phyloP scores from a whole-genome alignment of 1,284 basidiomycete genomes.

The Peniophora sp. region DNA sequence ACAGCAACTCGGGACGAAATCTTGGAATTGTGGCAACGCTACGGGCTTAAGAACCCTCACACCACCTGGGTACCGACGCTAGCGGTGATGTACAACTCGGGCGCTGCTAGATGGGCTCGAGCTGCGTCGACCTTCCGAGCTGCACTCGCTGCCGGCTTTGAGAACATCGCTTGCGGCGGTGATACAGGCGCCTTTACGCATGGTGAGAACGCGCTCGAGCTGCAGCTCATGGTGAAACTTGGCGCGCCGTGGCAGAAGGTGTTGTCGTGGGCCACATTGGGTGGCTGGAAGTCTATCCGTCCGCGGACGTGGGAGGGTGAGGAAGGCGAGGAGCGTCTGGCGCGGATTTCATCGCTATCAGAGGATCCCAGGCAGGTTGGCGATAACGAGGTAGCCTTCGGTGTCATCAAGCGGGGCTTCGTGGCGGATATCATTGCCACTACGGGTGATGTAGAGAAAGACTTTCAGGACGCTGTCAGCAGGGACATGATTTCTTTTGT shows the following conservation, averaged over 20 bases:
- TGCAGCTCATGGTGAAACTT: constrained; percentile 50
- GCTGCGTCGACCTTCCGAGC: constrained; percentile 33
- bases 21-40: constrained; percentile 19
- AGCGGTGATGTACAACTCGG: constrained; percentile 34
- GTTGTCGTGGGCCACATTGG: constrained; percentile 51
- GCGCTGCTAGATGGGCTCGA: constrained; percentile 28
- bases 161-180: constrained; percentile 51
- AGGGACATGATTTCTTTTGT: constrained; percentile 40
- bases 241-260: constrained; percentile 48
- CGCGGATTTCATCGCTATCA: constrained; percentile 20
- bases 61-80: constrained; percentile 58
- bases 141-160: constrained; percentile 33
- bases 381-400: constrained; percentile 54
- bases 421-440: constrained; percentile 53
- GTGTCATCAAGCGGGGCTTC: constrained; percentile 41
- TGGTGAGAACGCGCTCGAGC: constrained; percentile 53
- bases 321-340: constrained; percentile 24
- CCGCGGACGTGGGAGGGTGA: constrained; percentile 42
- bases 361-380: constrained; percentile 24
- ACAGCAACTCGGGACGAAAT: neutral
- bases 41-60: constrained; percentile 1
- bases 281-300: constrained; percentile 51
- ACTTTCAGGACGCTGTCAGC: constrained; percentile 41
- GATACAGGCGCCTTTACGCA: constrained; percentile 60
- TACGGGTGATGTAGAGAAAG: constrained; percentile 36